Conservation (phyloP, 169 alveolate genomes). For the Toxoplasma gondii region DNA sequence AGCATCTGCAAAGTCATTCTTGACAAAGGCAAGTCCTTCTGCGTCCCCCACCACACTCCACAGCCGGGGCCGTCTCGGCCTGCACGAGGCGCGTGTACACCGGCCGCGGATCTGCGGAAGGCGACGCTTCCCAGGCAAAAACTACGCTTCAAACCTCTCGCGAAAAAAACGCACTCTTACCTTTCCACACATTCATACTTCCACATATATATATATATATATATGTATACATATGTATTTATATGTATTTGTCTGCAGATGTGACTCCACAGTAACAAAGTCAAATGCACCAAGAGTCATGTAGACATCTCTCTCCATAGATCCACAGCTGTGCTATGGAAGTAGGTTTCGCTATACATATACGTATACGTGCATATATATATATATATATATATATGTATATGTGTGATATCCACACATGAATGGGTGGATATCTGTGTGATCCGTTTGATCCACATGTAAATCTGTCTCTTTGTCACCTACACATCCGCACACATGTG, state of each 20-base stretch:
- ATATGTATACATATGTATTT: too few relatives aligned
- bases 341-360: neutral
- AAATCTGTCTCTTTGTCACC: neutral
- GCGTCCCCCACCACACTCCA: neutral
- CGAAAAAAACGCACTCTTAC: too few relatives aligned
- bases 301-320: neutral
- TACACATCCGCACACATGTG: neutral
- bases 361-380: neutral
- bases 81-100: too few relatives aligned
- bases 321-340: too few relatives aligned
- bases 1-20: constrained; percentile 90
- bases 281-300: neutral
- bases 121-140: too few relatives aligned
- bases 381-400: neutral
- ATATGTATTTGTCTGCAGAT: neutral
- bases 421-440: neutral
- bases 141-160: too few relatives aligned
- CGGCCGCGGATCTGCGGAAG: too few relatives aligned
- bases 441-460: neutral
- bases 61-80: neutral
- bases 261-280: neutral
- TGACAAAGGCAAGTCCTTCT: constrained; percentile 86
- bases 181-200: too few relatives aligned
- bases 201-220: too few relatives aligned
- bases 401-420: neutral